These are phyloP conservation scores for Ananas comosus DNA, from an alignment of 176 grass and related monocot species.

Conservation along the genomic window DNA sequence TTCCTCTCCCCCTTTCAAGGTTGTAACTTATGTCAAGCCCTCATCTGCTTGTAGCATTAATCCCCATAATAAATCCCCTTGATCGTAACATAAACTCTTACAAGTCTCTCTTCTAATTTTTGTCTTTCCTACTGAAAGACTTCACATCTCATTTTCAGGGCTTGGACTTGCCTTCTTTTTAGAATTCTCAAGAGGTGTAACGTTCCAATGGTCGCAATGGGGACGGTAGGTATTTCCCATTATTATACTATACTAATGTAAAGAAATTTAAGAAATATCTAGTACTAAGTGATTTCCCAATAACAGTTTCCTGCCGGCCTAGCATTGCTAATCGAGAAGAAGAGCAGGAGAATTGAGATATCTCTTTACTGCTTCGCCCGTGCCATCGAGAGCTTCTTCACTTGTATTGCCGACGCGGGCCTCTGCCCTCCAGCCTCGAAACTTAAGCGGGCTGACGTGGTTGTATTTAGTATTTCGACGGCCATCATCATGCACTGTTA, in stretches of 20 bases:
- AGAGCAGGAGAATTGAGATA: constrained; percentile 83
- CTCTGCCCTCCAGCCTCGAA: constrained; percentile 61
- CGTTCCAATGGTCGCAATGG: constrained; percentile 58
- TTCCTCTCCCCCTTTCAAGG: too few relatives aligned
- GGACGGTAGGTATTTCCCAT: constrained; percentile 37
- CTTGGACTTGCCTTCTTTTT: constrained; percentile 87
- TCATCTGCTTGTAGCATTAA: too few relatives aligned
- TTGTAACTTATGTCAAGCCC: too few relatives aligned
- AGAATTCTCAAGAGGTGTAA: constrained; percentile 55
- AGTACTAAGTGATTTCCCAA: constrained; percentile 24
- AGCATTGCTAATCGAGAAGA: constrained; percentile 91
- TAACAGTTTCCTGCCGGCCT: constrained; percentile 69
- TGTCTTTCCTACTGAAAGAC: background rate
- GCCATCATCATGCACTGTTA: constrained; percentile 97
- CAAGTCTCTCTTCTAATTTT: background rate
- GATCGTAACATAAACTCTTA: background rate
- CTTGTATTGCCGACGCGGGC: constrained; percentile 67
- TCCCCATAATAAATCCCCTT: too few relatives aligned
- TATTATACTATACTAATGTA: background rate
- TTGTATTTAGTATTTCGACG: constrained; percentile 73
- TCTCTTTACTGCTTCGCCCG: constrained; percentile 86
- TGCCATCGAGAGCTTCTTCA: constrained; percentile 89
- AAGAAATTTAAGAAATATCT: background rate
- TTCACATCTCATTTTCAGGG: constrained; percentile 45
- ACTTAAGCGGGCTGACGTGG: constrained; percentile 71